Base-by-base conservation (phyloP, 1,284 basidiomycete genomes). In the Vanrija pseudolonga region DNA sequence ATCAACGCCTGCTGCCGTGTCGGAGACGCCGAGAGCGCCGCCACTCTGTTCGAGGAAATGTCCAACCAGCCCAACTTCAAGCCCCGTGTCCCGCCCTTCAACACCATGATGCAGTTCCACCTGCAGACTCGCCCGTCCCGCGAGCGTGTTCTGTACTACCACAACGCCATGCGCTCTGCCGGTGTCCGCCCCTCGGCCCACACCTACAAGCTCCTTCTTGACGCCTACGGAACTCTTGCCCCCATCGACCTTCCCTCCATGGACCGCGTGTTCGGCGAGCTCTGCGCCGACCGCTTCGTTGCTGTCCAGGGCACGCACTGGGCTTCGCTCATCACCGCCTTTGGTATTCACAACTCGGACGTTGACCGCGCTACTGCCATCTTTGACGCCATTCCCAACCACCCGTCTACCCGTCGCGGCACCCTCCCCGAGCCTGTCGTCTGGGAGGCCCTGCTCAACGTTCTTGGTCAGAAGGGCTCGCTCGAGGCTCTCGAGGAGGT, bases 41-140 rank as follows among this genome's bases (percentile, higher is more conserved):
- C 90, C 70, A 79, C 80, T 14, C 77, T 98, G 48, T 98, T 96
- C 76, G 74, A 80, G 50, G 91, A 95, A 77, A 98, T 99, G 95
- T 74, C 80, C 8, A 62, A 73, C 40, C 82, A 86, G 62, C 80
- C 77, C 24, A 85, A 85, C 63, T 98, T 93, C 81, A 87, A 82
- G 76, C 86, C 94, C 8, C 82, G 93, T 7, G 86, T 96, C 1
- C 95, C 96, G 20, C 95, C 95, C 6, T 83, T 79, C 78, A 98
- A 97, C 78, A 97, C 90, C 38, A 97, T 99, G 94, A 97, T 98
- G 83, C 96, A 98, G 76, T 83, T 95, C 70, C 96, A 91, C 78
- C 87, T 89, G 46, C 85, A 88, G 59, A 95, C 88, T 22, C 88
- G 89, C 67, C 93, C 92, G 2, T 86, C 92, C 64, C 85, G 93